phyloP scores from a whole-genome alignment of 1,139 yeast genomes.

The Yamadazyma atmosphaerica region DNA sequence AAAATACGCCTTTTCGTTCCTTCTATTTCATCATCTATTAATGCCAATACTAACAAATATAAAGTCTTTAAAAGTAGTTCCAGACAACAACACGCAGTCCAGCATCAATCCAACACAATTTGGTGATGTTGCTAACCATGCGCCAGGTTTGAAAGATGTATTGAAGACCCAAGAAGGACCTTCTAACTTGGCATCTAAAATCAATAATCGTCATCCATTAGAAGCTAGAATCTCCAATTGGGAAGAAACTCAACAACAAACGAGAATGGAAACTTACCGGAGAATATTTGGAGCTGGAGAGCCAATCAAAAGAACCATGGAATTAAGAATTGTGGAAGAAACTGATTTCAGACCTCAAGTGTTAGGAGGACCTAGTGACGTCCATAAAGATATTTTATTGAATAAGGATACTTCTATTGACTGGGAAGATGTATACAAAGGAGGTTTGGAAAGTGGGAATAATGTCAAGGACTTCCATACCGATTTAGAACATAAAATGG shows the following conservation, averaged over 20 bases:
- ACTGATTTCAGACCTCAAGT: slow-evolving; percentile 72
- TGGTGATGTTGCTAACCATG: slow-evolving; percentile 57
- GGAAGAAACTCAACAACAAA: slow-evolving; percentile 74
- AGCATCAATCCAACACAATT: slow-evolving; percentile 47
- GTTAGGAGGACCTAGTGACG: slow-evolving; percentile 52
- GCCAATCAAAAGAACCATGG: slow-evolving; percentile 89
- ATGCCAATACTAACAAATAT: slow-evolving; percentile 10
- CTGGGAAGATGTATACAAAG: slow-evolving; percentile 89
- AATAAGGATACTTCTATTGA: slow-evolving; percentile 76
- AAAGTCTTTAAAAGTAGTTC: slow-evolving; percentile 55
- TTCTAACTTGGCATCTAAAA: slow-evolving; percentile 58
- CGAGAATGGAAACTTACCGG: slow-evolving; percentile 75
- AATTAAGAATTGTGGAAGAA: slow-evolving; percentile 67
- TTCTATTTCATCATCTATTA: too few relatives aligned
- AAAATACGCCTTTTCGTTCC: too few relatives aligned
- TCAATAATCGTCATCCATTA: slow-evolving; percentile 86
- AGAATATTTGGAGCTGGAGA: slow-evolving; percentile 91
- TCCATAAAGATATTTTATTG: slow-evolving; percentile 76
- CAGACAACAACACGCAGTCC: slow-evolving; percentile 41
- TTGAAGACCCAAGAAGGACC: slow-evolving; percentile 62
- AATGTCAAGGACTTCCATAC: slow-evolving; percentile 58
- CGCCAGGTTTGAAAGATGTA: slow-evolving; percentile 62
- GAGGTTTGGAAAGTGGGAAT: slow-evolving; percentile 45
- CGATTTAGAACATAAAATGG: slow-evolving; percentile 68
- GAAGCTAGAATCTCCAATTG: slow-evolving; percentile 74